These are phyloP conservation scores for Plasmodium blacklocki DNA, from an alignment of 169 alveolate species.

Conservation along the genomic window DNA sequence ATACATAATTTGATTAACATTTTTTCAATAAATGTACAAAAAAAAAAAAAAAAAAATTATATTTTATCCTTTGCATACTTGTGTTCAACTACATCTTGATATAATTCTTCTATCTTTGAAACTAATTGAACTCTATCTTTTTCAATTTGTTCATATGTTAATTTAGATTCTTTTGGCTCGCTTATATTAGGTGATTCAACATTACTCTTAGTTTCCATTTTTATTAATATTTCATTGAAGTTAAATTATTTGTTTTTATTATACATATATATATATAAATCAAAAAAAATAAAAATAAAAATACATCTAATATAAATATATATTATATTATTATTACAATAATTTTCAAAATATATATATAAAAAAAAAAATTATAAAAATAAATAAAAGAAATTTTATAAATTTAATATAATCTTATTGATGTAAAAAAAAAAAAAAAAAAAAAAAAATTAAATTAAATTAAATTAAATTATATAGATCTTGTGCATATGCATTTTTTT, in stretches of 20 bases:
- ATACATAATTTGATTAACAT: not conserved
- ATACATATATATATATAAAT: not conserved
- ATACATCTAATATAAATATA: not conserved
- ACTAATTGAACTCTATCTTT: conserved; percentile 79
- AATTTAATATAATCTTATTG: not conserved
- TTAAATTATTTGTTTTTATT: not conserved
- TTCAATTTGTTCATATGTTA: conserved; percentile 78
- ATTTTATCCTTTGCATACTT: conserved; percentile 59
- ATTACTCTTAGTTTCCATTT: conserved; percentile 39
- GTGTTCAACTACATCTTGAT: conserved; percentile 90
- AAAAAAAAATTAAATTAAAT: too few species aligned
- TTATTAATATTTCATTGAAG: conserved; percentile 32
- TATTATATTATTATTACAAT: not conserved
- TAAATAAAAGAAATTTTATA: not conserved
- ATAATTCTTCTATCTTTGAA: conserved; percentile 85
- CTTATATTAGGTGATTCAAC: conserved; percentile 3
- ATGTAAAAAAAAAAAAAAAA: not conserved
- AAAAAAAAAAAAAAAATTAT: too few species aligned
- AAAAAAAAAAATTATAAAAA: not conserved
- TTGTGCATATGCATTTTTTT: too few species aligned
- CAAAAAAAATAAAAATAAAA: not conserved
- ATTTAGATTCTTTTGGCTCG: conserved; percentile 37
- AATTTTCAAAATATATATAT: conserved; percentile 1
- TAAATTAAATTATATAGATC: too few species aligned
- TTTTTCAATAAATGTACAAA: not conserved